phyloP scores from a whole-genome alignment of 139 green algal genomes.

The Tetraselmis chui region DNA sequence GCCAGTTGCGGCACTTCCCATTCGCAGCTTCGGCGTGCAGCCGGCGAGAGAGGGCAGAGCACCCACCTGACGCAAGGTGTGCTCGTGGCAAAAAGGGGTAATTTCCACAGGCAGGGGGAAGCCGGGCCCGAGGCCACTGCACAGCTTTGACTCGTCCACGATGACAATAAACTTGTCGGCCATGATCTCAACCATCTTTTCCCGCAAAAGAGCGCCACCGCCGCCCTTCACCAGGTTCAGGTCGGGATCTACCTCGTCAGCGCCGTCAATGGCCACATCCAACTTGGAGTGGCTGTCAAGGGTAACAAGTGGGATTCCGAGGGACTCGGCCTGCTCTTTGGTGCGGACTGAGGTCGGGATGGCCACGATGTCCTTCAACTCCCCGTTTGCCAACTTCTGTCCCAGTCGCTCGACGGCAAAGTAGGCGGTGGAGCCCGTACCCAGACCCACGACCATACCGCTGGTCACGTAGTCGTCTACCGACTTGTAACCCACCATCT shows the following conservation, averaged over 20 bases:
- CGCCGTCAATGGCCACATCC: slow-evolving; percentile 96
- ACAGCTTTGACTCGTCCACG: slow-evolving; percentile 97
- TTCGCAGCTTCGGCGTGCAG: slow-evolving; percentile 60
- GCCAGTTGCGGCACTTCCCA: slow-evolving; percentile 83
- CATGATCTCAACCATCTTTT: slow-evolving; percentile 99
- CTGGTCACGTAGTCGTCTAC: slow-evolving; percentile 49
- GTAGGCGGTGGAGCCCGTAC: slow-evolving; percentile 96
- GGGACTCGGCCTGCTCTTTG: slow-evolving; percentile 78
- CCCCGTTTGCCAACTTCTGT: slow-evolving; percentile 78
- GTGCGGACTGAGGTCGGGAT: slow-evolving; percentile 92
- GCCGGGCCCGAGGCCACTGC: slow-evolving; percentile 77
- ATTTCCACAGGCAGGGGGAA: slow-evolving; percentile 97
- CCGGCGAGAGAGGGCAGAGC: not conserved
- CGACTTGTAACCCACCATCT: slow-evolving; percentile 30
- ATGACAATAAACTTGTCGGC: slow-evolving; percentile 97
- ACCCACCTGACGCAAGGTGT: slow-evolving; percentile 61
- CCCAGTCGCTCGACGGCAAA: slow-evolving; percentile 97
- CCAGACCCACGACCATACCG: slow-evolving; percentile 79
- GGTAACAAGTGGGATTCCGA: slow-evolving; percentile 94
- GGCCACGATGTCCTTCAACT: slow-evolving; percentile 92
- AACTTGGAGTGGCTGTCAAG: slow-evolving; percentile 93
- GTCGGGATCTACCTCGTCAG: slow-evolving; percentile 94
- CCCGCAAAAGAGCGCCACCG: slow-evolving; percentile 91
- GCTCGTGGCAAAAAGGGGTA: slow-evolving; percentile 95
- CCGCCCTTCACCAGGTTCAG: slow-evolving; percentile 98